phyloP scores from a whole-genome alignment of 2,329 filamentous ascomycete species.

The Gaeumannomyces sp. region DNA sequence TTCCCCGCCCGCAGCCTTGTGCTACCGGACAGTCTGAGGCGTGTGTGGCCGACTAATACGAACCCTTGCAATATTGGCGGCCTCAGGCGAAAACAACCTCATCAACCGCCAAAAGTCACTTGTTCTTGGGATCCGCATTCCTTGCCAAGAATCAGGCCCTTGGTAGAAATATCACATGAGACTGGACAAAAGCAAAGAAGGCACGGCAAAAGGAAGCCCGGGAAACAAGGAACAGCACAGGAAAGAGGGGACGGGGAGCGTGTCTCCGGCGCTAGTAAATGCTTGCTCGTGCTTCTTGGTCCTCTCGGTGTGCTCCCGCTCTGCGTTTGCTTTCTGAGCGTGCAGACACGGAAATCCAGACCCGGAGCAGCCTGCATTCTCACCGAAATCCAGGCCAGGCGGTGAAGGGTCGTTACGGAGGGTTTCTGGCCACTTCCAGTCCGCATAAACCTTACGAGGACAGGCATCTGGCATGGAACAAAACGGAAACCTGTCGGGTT shows the following conservation, averaged over 20 bases:
- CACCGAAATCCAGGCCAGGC: not conserved
- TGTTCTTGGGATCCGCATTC: not conserved
- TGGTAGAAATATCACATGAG: not conserved
- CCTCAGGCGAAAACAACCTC: not conserved
- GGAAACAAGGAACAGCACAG: not conserved
- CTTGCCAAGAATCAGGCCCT: not conserved
- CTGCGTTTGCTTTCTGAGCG: not conserved
- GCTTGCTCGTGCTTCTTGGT: not conserved
- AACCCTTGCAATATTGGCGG: not conserved
- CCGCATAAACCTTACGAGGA: not conserved
- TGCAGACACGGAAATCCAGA: not conserved
- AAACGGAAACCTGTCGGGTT: not conserved
- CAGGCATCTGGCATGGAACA: not conserved
- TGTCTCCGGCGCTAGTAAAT: not conserved
- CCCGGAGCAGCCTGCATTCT: not conserved
- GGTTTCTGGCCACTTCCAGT: not conserved
- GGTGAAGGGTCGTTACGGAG: not conserved
- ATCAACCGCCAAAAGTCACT: not conserved
- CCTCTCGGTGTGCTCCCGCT: not conserved
- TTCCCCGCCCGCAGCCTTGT: not conserved
- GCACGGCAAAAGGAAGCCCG: not conserved
- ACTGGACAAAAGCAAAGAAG: not conserved
- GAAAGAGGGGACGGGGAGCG: not conserved
- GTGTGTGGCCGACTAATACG: not conserved
- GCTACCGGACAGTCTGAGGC: not conserved